A percentile compares a stretch with the other conserved stretches of the same genome.
These are phyloP conservation scores for Haematococcus lacustris DNA, from an alignment of 139 green algal genomes.

Conservation along the genomic window DNA sequence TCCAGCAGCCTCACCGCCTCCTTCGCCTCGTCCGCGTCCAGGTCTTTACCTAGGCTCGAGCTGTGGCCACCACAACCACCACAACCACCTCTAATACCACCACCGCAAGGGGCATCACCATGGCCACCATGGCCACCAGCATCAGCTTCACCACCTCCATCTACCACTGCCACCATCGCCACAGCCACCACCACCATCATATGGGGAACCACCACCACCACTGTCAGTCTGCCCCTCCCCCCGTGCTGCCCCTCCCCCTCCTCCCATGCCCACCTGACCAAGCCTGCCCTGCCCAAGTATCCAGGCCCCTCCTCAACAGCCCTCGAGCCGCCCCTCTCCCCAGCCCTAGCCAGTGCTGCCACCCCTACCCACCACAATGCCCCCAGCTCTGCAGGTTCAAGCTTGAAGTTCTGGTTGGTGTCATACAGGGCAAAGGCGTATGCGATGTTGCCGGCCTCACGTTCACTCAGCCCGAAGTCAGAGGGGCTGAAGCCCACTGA, in stretches of 20 bases:
- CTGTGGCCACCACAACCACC: slow-evolving; percentile 21
- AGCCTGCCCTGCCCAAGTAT: background rate
- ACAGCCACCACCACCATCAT: background rate
- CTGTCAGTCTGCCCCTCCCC: background rate
- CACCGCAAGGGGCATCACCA: no score
- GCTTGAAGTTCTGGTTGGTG: slow-evolving; percentile 52
- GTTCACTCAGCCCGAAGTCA: slow-evolving; percentile 47
- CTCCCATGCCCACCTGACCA: background rate
- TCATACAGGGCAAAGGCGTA: slow-evolving; percentile 63
- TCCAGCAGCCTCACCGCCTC: slow-evolving; percentile 59
- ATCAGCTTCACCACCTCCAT: background rate
- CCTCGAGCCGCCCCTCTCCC: background rate
- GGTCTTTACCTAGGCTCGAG: slow-evolving; percentile 28
- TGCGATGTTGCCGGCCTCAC: slow-evolving; percentile 61
- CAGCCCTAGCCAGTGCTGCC: background rate
- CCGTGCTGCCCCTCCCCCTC: background rate
- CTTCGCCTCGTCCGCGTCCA: slow-evolving; percentile 46
- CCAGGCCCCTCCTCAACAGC: background rate
- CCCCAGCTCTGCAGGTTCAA: slow-evolving; percentile 50
- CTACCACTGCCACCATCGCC: background rate
- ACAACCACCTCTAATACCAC: no score
- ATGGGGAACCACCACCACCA: background rate
- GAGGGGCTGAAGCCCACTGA: slow-evolving; percentile 53
- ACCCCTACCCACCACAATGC: slow-evolving; percentile 36
- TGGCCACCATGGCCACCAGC: background rate